A percentile compares a stretch with the other conserved stretches of the same genome.
Conservation (phyloP, 805 yeast species). For the Schwanniomyces occidentalis region DNA sequence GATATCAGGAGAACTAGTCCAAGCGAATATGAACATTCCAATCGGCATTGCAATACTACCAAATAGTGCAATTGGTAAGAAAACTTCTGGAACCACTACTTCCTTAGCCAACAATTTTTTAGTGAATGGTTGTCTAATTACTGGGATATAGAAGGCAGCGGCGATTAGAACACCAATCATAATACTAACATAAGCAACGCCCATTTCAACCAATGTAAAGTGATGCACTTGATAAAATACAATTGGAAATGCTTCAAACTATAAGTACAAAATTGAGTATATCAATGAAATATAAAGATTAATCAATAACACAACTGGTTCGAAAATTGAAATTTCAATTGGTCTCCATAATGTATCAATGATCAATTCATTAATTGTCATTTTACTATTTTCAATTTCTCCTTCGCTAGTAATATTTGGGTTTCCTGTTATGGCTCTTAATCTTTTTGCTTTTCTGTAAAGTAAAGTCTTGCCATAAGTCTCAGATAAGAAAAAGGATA, state of each 20-base stretch:
- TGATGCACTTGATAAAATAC: slow-evolving; percentile 45
- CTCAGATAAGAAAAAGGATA: slow-evolving; percentile 45
- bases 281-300: slow-evolving; percentile 52
- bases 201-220: slow-evolving; percentile 50
- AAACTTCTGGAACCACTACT: slow-evolving; percentile 34
- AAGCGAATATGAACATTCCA: slow-evolving; percentile 43
- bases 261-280: slow-evolving; percentile 55
- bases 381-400: slow-evolving; percentile 28
- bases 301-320: slow-evolving; percentile 59
- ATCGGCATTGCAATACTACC: slow-evolving; percentile 41
- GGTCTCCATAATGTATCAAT: slow-evolving; percentile 50
- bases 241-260: slow-evolving; percentile 62
- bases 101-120: slow-evolving; percentile 16
- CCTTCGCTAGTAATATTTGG: slow-evolving; percentile 36
- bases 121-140: slow-evolving; percentile 18
- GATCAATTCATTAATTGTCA: slow-evolving; percentile 6
- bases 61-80: slow-evolving; percentile 32
- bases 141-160: slow-evolving; percentile 22
- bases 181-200: slow-evolving; percentile 47
- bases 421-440: slow-evolving; percentile 46
- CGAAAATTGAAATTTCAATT: slow-evolving; percentile 44
- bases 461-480: slow-evolving; percentile 43
- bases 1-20: slow-evolving; percentile 36
- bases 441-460: slow-evolving; percentile 41
- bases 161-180: slow-evolving; percentile 51